Conservation (phyloP, 257 asterid species). For the Ligustrum vulgare region DNA sequence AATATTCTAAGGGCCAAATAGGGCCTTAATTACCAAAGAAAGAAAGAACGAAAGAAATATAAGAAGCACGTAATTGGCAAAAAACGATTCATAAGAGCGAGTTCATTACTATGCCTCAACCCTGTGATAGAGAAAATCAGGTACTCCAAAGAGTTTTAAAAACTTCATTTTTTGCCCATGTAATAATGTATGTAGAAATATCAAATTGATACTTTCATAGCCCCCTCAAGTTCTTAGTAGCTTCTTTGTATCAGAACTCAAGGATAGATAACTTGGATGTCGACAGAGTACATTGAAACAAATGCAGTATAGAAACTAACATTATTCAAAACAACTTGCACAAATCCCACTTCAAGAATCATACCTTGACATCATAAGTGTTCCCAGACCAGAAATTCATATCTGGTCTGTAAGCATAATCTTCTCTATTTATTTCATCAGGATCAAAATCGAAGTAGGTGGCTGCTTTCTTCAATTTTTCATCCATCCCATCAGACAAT, state of each 20-base stretch:
- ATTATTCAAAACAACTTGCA: neutral
- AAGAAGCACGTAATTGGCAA: neutral
- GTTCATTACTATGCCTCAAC: neutral
- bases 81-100: neutral
- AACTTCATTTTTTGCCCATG: neutral
- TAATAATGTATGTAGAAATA: neutral
- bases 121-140: neutral
- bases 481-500: constrained; percentile 62
- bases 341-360: constrained; percentile 10
- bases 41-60: no score
- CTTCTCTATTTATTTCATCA: constrained; percentile 51
- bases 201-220: neutral
- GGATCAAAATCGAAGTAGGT: constrained; percentile 61
- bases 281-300: neutral
- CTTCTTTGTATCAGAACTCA: neutral
- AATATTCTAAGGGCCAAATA: no score
- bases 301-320: neutral
- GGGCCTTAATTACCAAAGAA: neutral
- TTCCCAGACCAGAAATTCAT: constrained; percentile 46
- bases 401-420: constrained; percentile 78
- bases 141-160: neutral
- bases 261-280: neutral
- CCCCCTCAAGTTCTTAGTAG: neutral
- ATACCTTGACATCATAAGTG: constrained; percentile 75
- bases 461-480: constrained; percentile 66